Evolutionary conservation across 768 basidiomycete species (phyloP).

Genomic region (Daedalea quercina): DNA sequence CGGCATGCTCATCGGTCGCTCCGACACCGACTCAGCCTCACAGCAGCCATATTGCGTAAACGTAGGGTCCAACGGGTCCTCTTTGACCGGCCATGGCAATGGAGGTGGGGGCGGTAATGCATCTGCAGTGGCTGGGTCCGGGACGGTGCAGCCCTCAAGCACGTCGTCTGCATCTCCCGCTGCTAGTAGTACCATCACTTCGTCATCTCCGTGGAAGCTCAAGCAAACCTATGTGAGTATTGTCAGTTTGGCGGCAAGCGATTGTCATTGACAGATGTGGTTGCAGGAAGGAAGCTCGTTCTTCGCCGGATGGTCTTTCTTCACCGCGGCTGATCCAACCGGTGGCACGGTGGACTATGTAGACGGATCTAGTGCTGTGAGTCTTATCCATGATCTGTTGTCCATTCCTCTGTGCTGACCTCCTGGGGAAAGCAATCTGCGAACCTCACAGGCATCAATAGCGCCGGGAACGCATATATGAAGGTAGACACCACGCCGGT

Average conservation of each 20-base stretch:
- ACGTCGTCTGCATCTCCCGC: constrained; percentile 6
- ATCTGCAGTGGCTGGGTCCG: background rate
- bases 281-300: constrained; percentile 59
- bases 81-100: background rate
- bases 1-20: constrained; percentile 34
- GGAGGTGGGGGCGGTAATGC: background rate
- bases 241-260: background rate
- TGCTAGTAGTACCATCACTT: constrained; percentile 1
- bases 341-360: constrained; percentile 65
- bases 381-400: constrained; percentile 14
- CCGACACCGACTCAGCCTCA: constrained; percentile 5
- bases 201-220: constrained; percentile 36
- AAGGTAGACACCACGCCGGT: constrained; percentile 76
- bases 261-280: constrained; percentile 7
- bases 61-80: background rate
- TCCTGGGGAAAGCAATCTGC: constrained; percentile 36
- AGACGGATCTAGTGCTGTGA: constrained; percentile 51
- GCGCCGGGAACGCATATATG: constrained; percentile 77
- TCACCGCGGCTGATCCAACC: constrained; percentile 65
- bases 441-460: constrained; percentile 61
- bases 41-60: constrained; percentile 17
- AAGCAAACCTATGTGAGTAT: constrained; percentile 49
- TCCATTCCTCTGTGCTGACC: constrained; percentile 1
- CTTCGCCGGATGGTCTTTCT: constrained; percentile 81
- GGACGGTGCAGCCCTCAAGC: constrained; percentile 12